Conservation (phyloP, 306 rosid species). For the Pyrus communis region DNA sequence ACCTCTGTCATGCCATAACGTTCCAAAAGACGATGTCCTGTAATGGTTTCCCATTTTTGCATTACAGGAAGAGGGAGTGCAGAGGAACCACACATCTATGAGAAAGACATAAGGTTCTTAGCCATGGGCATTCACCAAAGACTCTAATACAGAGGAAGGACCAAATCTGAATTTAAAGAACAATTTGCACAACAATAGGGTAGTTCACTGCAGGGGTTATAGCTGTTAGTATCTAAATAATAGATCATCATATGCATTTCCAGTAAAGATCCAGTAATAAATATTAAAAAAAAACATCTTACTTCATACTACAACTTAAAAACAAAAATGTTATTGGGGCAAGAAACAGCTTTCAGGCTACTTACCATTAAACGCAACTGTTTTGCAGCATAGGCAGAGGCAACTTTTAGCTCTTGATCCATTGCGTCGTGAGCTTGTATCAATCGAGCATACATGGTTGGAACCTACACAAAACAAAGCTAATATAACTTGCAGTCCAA, state of each 20-base stretch:
- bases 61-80: constrained; percentile 89
- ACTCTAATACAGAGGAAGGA: not conserved
- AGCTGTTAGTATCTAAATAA: not conserved
- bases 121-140: constrained; percentile 9
- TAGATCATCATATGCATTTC: not conserved
- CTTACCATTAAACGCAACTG: constrained; percentile 94
- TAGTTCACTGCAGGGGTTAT: not conserved
- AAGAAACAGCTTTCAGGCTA: not conserved
- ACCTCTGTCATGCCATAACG: constrained; percentile 98
- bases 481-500: constrained; percentile 5
- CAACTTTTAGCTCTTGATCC: constrained; percentile 61
- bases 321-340: not conserved
- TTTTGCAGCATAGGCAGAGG: constrained; percentile 74
- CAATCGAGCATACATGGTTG: constrained; percentile 75
- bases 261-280: not conserved
- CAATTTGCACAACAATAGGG: constrained; percentile 5
- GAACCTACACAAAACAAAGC: constrained; percentile 56
- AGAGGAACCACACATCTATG: constrained; percentile 96
- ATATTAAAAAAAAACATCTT: not conserved
- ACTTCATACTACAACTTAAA: not conserved
- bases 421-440: constrained; percentile 84
- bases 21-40: constrained; percentile 88
- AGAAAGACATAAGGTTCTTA: not conserved
- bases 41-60: constrained; percentile 81
- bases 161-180: not conserved